A percentile compares a stretch with the other conserved stretches of the same genome.
Evolutionary conservation across 495 filamentous ascomycete species (phyloP).

Genomic region (Aspergillus affinis): DNA sequence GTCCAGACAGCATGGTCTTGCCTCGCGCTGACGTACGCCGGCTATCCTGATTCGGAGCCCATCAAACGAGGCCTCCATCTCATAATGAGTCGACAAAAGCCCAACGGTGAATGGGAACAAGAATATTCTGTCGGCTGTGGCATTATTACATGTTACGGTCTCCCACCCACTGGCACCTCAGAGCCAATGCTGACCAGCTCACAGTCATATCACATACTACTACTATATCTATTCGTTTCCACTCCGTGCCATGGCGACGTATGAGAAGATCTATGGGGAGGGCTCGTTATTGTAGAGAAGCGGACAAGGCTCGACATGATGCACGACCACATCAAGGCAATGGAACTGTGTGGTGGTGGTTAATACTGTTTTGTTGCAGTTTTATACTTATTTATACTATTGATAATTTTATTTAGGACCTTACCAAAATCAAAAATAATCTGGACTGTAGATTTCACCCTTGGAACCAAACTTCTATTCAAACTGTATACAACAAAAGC

Average conservation of each 20-base stretch:
- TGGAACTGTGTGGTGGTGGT: no score
- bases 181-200: conserved; percentile 9
- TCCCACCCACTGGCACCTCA: conserved; percentile 2
- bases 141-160: conserved; percentile 3
- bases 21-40: conserved; percentile 9
- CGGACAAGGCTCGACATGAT: no score
- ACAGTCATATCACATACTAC: conserved; percentile 13
- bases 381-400: no score
- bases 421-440: no score
- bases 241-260: conserved; percentile 13
- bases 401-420: no score
- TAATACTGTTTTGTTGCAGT: no score
- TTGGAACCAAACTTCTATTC: no score
- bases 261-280: conserved; percentile 8
- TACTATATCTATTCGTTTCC: conserved; percentile 17
- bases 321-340: no score
- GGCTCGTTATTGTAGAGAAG: conserved; percentile 9
- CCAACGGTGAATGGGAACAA: conserved; percentile 9
- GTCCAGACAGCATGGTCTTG: conserved; percentile 6
- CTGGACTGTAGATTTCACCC: no score
- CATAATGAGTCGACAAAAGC: conserved; percentile 11
- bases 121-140: conserved; percentile 8
- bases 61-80: conserved; percentile 7
- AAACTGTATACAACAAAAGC: no score
- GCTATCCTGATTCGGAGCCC: conserved; percentile 8